Conservation (phyloP, 306 rosid species). For the Trichosanthes truncata region DNA sequence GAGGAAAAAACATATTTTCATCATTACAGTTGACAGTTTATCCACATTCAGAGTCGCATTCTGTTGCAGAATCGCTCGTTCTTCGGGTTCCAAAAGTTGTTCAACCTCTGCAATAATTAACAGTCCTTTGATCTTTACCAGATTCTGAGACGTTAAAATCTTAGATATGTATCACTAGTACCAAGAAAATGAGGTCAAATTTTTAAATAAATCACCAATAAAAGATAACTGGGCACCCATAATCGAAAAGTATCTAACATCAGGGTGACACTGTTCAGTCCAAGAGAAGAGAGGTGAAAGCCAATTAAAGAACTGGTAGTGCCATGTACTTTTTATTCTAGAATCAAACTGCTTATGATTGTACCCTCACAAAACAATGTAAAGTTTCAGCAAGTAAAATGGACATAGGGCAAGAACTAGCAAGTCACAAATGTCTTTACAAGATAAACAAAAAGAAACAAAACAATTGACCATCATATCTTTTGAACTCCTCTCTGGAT, state of each 20-base stretch:
- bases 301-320: neutral
- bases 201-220: neutral
- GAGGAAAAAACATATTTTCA: neutral
- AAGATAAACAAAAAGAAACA: neutral
- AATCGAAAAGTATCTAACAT: neutral
- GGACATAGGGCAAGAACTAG: neutral
- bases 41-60: constrained; percentile 49
- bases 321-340: neutral
- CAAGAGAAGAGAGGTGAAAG: neutral
- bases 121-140: neutral
- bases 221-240: neutral
- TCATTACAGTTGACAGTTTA: constrained; percentile 58
- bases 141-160: neutral
- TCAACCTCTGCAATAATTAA: constrained; percentile 62
- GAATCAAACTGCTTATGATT: neutral
- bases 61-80: constrained; percentile 57
- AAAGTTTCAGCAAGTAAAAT: neutral
- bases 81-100: constrained; percentile 72
- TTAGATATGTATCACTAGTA: neutral
- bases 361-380: neutral
- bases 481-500: neutral
- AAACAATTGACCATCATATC: neutral
- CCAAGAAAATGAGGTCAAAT: neutral
- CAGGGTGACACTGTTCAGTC: neutral
- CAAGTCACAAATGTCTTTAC: neutral